Evolutionary conservation across 305 asterid species (phyloP).

Genomic region (Fraxinus paxiana): DNA sequence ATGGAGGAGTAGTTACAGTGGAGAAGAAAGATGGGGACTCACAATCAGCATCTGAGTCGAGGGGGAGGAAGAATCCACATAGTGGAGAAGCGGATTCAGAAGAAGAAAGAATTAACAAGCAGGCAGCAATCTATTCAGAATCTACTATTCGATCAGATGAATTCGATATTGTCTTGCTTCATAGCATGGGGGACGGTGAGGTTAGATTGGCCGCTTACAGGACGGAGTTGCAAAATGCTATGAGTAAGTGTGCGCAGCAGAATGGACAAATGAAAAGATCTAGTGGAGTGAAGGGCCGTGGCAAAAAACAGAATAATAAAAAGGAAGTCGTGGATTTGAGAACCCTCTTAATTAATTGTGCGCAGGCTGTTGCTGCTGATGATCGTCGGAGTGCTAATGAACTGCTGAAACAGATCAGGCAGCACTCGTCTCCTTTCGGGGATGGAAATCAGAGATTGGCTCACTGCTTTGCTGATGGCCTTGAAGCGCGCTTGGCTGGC

Average conservation of each 20-base stretch:
- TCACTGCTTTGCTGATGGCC: slow-evolving; percentile 56
- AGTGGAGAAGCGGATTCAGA: background rate
- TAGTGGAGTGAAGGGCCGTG: background rate
- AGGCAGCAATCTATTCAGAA: background rate
- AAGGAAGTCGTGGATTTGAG: background rate
- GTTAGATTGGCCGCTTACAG: background rate
- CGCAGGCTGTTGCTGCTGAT: slow-evolving; percentile 62
- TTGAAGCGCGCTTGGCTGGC: slow-evolving; percentile 50
- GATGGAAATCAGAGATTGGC: slow-evolving; percentile 66
- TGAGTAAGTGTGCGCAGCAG: background rate
- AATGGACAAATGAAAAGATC: background rate
- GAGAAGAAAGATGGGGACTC: background rate
- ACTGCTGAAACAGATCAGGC: slow-evolving; percentile 57
- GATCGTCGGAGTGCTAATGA: slow-evolving; percentile 43
- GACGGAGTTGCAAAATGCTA: background rate
- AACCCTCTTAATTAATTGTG: background rate
- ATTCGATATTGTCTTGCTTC: background rate
- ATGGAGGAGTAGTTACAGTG: background rate
- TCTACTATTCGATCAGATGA: background rate
- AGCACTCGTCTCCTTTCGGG: slow-evolving; percentile 64
- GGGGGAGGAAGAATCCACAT: background rate
- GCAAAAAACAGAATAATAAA: background rate
- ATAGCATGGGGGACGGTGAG: background rate
- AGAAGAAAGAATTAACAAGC: background rate
- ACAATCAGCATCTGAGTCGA: background rate